These are phyloP conservation scores for Castanospermum australe DNA, from an alignment of 306 rosid species.

Conservation along the genomic window DNA sequence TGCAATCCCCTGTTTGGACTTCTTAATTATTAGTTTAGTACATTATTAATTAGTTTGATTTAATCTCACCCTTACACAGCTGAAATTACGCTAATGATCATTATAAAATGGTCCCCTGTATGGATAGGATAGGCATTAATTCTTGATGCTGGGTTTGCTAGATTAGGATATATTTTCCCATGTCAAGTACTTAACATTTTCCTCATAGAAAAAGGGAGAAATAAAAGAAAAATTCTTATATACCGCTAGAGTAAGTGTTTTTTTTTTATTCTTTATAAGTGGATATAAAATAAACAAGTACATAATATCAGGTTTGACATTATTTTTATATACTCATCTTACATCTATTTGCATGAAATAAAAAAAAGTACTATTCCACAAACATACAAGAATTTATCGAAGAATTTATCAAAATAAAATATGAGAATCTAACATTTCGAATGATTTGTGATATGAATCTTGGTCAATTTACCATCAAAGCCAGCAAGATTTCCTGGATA, in stretches of 20 bases:
- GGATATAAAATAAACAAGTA: too few relatives aligned
- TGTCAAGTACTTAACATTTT: background rate
- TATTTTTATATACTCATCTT: too few relatives aligned
- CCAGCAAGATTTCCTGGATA: background rate
- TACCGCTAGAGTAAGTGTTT: too few relatives aligned
- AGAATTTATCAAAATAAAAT: too few relatives aligned
- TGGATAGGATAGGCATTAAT: background rate
- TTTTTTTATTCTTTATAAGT: too few relatives aligned
- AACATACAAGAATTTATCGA: too few relatives aligned
- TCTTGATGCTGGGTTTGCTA: background rate
- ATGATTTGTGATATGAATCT: background rate
- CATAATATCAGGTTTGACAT: too few relatives aligned
- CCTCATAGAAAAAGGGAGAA: background rate
- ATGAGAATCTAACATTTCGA: background rate
- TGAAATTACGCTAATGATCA: background rate
- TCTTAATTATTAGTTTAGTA: too few relatives aligned
- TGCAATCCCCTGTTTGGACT: too few relatives aligned
- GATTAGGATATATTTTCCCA: background rate
- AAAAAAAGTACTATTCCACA: too few relatives aligned
- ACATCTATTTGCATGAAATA: too few relatives aligned
- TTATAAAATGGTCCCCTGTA: background rate
- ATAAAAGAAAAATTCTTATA: too few relatives aligned
- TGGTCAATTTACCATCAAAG: background rate
- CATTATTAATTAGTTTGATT: background rate
- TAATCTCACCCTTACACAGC: background rate